phyloP scores from a whole-genome alignment of 306 rosid genomes.

The Malus fusca region DNA sequence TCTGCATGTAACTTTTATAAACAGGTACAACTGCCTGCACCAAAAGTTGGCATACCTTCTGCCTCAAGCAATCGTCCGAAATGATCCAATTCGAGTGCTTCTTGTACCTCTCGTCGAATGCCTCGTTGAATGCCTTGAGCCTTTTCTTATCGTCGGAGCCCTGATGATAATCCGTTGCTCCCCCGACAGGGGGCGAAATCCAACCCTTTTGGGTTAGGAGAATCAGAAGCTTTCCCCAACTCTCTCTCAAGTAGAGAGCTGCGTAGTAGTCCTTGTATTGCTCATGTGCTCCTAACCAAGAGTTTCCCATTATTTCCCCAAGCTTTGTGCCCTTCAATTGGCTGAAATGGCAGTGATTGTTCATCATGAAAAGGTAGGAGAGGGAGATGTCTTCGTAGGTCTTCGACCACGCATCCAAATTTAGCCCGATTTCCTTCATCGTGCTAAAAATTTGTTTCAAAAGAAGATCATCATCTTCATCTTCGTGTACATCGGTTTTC shows the following conservation, averaged over 20 bases:
- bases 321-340: constrained; percentile 53
- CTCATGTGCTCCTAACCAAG: constrained; percentile 72
- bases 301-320: constrained; percentile 74
- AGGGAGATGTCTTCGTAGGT: constrained; percentile 51
- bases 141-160: constrained; percentile 31
- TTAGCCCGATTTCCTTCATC: constrained; percentile 59
- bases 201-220: constrained; percentile 34
- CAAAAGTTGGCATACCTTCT: constrained; percentile 45
- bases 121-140: constrained; percentile 49
- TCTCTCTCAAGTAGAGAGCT: constrained; percentile 61
- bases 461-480: constrained; percentile 37
- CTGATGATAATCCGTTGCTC: neutral
- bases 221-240: constrained; percentile 59
- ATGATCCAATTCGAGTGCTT: constrained; percentile 67
- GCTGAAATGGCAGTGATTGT: constrained; percentile 72
- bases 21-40: constrained; percentile 61
- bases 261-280: constrained; percentile 76
- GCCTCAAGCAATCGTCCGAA: constrained; percentile 45
- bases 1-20: constrained; percentile 44
- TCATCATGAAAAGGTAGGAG: constrained; percentile 87
- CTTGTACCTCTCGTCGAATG: constrained; percentile 49
- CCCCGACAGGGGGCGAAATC: constrained; percentile 15
- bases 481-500: constrained; percentile 38
- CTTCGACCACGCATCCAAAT: constrained; percentile 79
- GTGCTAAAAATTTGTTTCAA: constrained; percentile 30